Evolutionary conservation across 2,329 filamentous ascomycete species (phyloP).

Genomic region (Paecilomyces sp.): DNA sequence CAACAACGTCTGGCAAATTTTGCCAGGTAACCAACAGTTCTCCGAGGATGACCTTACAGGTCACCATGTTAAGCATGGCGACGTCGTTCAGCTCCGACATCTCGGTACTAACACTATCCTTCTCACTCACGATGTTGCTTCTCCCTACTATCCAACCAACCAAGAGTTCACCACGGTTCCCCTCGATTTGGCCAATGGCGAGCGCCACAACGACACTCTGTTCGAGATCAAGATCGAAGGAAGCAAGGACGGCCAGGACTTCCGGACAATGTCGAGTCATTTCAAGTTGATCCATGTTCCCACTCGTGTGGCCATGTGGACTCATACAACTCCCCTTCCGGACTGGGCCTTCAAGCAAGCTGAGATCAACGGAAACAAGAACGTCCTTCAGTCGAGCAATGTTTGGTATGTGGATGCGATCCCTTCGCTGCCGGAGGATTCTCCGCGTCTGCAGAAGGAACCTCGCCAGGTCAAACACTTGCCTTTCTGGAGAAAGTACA

Average conservation of each 20-base stretch:
- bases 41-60: constrained; percentile 51
- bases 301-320: constrained; percentile 99
- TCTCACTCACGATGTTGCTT: constrained; percentile 92
- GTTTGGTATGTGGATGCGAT: constrained; percentile 93
- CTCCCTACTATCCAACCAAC: constrained; percentile 92
- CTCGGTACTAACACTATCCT: constrained; percentile 78
- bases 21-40: constrained; percentile 53
- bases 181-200: constrained; percentile 62
- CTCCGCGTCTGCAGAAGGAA: constrained; percentile 66
- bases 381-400: constrained; percentile 80
- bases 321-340: constrained; percentile 86
- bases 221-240: constrained; percentile 90
- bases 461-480: constrained; percentile 72
- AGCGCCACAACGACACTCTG: constrained; percentile 77
- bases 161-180: constrained; percentile 91
- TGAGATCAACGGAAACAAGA: constrained; percentile 99
- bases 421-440: constrained; percentile 65
- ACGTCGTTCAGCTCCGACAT: constrained; percentile 80
- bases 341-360: constrained; percentile 97
- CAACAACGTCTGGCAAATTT: constrained; percentile 96
- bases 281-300: constrained; percentile 95
- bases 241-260: constrained; percentile 71
- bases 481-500: constrained; percentile 88
- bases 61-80: constrained; percentile 70
- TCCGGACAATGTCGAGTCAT: constrained; percentile 83